phyloP scores from a whole-genome alignment of 805 yeast species.

The Candida krabiensis region DNA sequence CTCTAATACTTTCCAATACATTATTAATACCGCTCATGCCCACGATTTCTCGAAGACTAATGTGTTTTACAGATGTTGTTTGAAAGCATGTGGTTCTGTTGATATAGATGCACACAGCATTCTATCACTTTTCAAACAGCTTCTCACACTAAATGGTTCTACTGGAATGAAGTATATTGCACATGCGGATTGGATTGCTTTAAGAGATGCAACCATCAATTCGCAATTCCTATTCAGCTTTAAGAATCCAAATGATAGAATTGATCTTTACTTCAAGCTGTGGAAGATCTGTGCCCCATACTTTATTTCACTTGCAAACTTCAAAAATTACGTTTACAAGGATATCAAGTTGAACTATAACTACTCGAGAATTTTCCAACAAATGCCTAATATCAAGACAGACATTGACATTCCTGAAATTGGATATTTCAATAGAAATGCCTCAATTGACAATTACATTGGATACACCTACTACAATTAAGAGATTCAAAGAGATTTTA shows the following conservation, averaged over 20 bases:
- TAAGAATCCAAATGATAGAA: slow-evolving; percentile 41
- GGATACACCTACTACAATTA: slow-evolving; percentile 25
- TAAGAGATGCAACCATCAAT: slow-evolving; percentile 71
- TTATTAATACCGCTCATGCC: slow-evolving; percentile 57
- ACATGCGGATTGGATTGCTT: slow-evolving; percentile 81
- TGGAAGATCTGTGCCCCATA: slow-evolving; percentile 50
- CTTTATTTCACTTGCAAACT: slow-evolving; percentile 48
- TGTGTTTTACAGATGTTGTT: slow-evolving; percentile 68
- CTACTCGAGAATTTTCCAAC: slow-evolving; percentile 37
- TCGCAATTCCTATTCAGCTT: slow-evolving; percentile 36
- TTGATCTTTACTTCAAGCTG: slow-evolving; percentile 52
- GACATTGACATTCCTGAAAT: slow-evolving; percentile 45
- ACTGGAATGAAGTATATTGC: slow-evolving; percentile 65
- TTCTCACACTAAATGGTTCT: slow-evolving; percentile 44
- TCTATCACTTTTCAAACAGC: slow-evolving; percentile 34
- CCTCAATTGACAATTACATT: slow-evolving; percentile 30
- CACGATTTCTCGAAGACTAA: slow-evolving; percentile 61
- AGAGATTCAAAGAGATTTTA: too few species aligned
- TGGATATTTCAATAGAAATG: slow-evolving; percentile 32
- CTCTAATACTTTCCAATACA: slow-evolving; percentile 60
- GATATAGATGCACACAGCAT: slow-evolving; percentile 55
- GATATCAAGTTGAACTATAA: slow-evolving; percentile 45
- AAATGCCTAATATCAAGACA: slow-evolving; percentile 37
- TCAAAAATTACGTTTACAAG: slow-evolving; percentile 44
- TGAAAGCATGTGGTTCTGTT: slow-evolving; percentile 72